These are phyloP conservation scores for Hymenoscyphus repandus DNA, from an alignment of 2,329 filamentous ascomycete genomes.

Conservation along the genomic window DNA sequence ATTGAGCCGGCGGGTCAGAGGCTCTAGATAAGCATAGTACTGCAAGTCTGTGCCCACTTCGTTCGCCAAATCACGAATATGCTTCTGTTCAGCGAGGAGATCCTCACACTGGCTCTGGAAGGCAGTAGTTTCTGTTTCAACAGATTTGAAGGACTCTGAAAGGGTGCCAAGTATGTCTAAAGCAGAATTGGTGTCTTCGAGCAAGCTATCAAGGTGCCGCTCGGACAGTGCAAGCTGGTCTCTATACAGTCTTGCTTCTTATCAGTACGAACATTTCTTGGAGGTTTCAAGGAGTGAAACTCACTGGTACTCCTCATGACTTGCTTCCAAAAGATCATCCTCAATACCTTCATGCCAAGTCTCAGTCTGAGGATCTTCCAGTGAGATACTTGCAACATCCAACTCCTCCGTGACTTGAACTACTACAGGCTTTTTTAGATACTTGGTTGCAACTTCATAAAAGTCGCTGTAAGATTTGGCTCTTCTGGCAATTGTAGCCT, in stretches of 20 bases:
- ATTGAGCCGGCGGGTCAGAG: slow-evolving; percentile 83
- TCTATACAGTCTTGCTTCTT: slow-evolving; percentile 57
- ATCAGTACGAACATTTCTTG: neutral
- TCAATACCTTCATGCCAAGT: slow-evolving; percentile 55
- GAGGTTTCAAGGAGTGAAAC: slow-evolving; percentile 27
- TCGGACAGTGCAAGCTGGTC: slow-evolving; percentile 78
- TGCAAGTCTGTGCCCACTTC: slow-evolving; percentile 85
- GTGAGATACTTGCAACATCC: slow-evolving; percentile 34
- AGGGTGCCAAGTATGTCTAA: slow-evolving; percentile 72
- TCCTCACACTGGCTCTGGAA: slow-evolving; percentile 92
- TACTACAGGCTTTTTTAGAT: slow-evolving; percentile 43
- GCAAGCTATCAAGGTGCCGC: slow-evolving; percentile 72
- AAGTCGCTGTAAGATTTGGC: slow-evolving; percentile 77
- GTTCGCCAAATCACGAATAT: slow-evolving; percentile 72
- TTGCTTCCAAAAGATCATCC: slow-evolving; percentile 69
- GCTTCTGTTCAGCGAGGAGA: slow-evolving; percentile 73
- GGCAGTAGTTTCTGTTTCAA: slow-evolving; percentile 85
- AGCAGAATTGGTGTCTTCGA: slow-evolving; percentile 71
- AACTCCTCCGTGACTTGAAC: slow-evolving; percentile 15
- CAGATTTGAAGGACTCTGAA: slow-evolving; percentile 78
- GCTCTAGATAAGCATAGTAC: slow-evolving; percentile 92
- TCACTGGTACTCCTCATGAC: slow-evolving; percentile 79
- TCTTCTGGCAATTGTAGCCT: slow-evolving; percentile 59
- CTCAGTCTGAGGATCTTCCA: slow-evolving; percentile 48
- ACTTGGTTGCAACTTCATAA: slow-evolving; percentile 56